Conservation (phyloP, 176 grass and related monocot species). For the Juncus effusus region DNA sequence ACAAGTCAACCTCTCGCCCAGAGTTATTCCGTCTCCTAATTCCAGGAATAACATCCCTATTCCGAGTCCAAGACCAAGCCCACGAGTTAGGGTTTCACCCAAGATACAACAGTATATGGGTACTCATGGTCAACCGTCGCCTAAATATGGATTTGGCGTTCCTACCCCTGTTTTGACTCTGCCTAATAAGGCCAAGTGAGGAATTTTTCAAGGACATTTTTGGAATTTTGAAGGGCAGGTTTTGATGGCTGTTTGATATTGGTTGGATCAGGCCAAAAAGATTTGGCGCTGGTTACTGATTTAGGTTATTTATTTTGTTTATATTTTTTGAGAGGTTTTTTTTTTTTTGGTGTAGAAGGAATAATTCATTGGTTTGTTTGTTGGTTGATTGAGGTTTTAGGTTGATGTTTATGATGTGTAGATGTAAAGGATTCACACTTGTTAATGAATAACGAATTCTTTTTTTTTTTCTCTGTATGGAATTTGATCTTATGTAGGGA, state of each 20-base stretch:
- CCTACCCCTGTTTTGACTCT: constrained; percentile 52
- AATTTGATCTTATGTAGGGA: too few relatives aligned
- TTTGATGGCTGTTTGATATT: too few relatives aligned
- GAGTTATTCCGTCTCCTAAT: constrained; percentile 39
- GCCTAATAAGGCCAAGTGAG: constrained; percentile 58
- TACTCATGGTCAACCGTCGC: constrained; percentile 26
- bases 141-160: constrained; percentile 43
- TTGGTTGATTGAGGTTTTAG: neutral
- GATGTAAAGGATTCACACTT: too few relatives aligned
- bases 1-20: constrained; percentile 88
- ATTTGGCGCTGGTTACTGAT: constrained; percentile 23
- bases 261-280: neutral
- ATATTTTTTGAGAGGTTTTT: constrained; percentile 8
- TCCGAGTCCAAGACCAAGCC: constrained; percentile 76
- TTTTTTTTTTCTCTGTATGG: too few relatives aligned
- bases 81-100: constrained; percentile 58
- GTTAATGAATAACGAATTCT: too few relatives aligned
- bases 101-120: constrained; percentile 65
- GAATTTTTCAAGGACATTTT: neutral
- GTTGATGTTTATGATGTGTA: neutral
- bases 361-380: constrained; percentile 23
- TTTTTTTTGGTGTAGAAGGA: constrained; percentile 8
- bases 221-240: neutral
- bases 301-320: neutral
- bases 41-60: constrained; percentile 45